These are phyloP conservation scores for Backusella sp. DNA, from an alignment of 192 early-diverging fungal genomes.

Conservation along the genomic window DNA sequence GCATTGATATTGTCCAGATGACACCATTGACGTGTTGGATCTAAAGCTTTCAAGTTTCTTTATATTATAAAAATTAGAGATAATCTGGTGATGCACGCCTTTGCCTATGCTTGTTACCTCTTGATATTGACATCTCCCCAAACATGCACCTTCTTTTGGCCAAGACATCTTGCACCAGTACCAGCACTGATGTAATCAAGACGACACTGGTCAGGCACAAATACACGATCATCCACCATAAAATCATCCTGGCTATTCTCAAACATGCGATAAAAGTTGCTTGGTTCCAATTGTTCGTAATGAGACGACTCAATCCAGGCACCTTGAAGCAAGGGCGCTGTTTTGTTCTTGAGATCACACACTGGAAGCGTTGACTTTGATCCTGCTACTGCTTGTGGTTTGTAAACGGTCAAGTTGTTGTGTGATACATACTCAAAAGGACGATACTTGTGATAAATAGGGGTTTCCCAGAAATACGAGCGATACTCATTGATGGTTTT, in stretches of 20 bases:
- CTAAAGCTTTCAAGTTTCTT: constrained; percentile 29
- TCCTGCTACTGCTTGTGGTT: not conserved
- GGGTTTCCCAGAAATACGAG: constrained; percentile 32
- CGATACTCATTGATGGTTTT: constrained; percentile 23
- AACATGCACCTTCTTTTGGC: constrained; percentile 29
- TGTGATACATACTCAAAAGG: constrained; percentile 17
- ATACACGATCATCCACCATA: constrained; percentile 11
- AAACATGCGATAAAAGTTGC: constrained; percentile 36
- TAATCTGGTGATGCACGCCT: no score
- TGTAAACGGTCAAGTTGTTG: constrained; percentile 9
- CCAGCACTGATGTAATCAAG: constrained; percentile 25
- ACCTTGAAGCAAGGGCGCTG: not conserved
- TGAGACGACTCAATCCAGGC: constrained; percentile 25
- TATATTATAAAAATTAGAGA: not conserved
- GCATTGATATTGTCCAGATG: constrained; percentile 1
- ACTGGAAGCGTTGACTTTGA: not conserved
- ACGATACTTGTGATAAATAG: constrained; percentile 22
- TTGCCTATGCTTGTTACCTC: constrained; percentile 13
- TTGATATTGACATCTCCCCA: constrained; percentile 32
- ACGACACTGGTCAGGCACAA: constrained; percentile 29
- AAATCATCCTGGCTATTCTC: constrained; percentile 25
- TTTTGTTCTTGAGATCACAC: not conserved
- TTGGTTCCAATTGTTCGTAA: constrained; percentile 16
- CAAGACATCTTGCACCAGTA: constrained; percentile 17
- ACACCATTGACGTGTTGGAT: constrained; percentile 26